Percentiles rank a stretch among this genome's conserved stretches.
These are phyloP conservation scores for Xylariaceae sp. DNA, from an alignment of 2,329 filamentous ascomycete genomes.

Conservation along the genomic window DNA sequence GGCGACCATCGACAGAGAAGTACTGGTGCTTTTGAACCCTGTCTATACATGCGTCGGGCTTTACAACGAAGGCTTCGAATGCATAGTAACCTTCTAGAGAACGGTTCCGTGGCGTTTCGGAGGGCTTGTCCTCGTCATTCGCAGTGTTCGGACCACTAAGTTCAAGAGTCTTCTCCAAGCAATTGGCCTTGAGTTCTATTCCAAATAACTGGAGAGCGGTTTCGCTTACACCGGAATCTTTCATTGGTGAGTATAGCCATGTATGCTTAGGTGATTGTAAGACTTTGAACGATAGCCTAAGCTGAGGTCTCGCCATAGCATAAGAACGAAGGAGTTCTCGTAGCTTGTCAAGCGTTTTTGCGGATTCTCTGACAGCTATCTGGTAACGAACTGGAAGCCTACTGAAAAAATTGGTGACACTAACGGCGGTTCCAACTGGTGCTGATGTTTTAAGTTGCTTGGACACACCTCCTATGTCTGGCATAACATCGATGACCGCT, in stretches of 20 bases:
- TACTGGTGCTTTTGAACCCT: conserved; percentile 58
- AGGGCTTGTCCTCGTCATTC: conserved; percentile 8
- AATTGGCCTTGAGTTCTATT: conserved; percentile 56
- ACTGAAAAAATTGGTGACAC: conserved; percentile 61
- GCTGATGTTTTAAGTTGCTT: conserved; percentile 47
- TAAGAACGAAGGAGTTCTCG: conserved; percentile 65
- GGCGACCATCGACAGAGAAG: conserved; percentile 70
- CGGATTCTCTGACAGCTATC: conserved; percentile 57
- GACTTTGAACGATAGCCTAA: conserved; percentile 64
- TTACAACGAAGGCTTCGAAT: conserved; percentile 63
- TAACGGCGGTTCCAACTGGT: conserved; percentile 70
- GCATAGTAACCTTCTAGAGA: conserved; percentile 40
- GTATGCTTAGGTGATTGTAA: conserved; percentile 53
- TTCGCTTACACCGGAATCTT: conserved; percentile 54
- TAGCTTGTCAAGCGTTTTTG: conserved; percentile 59
- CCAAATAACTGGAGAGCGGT: conserved; percentile 66
- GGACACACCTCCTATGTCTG: conserved; percentile 45
- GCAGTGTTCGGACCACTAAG: not conserved
- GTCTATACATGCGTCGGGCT: conserved; percentile 45
- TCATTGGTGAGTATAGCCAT: conserved; percentile 66
- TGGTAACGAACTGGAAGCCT: conserved; percentile 66
- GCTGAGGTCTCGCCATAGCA: conserved; percentile 64
- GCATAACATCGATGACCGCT: conserved; percentile 47
- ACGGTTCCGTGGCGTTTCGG: not conserved
- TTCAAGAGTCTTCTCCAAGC: conserved; percentile 43